Conservation (phyloP, 2,329 filamentous ascomycete genomes). For the Ophiocordyceps australis region DNA sequence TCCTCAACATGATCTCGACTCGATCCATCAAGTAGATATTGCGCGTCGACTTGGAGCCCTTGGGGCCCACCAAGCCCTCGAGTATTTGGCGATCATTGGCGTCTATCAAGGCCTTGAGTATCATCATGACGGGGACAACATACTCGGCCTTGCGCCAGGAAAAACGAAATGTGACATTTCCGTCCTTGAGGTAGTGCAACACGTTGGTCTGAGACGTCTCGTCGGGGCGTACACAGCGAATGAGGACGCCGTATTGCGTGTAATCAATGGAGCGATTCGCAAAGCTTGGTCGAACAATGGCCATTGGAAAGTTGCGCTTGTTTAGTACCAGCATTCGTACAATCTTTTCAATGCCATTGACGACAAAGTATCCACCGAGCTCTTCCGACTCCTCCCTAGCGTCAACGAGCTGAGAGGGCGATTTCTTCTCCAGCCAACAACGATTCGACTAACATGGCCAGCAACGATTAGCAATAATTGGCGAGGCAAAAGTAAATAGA, state of each 20-base stretch:
- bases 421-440: conserved; percentile 77
- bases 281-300: conserved; percentile 83
- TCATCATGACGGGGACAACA: conserved; percentile 90
- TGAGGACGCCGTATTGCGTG: conserved; percentile 76
- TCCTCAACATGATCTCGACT: conserved; percentile 77
- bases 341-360: conserved; percentile 95
- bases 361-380: conserved; percentile 88
- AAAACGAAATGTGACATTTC: conserved; percentile 92
- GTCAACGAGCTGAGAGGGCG: conserved; percentile 65
- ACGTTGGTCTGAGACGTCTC: conserved; percentile 97
- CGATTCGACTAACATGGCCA: conserved; percentile 76
- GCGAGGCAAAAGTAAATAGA: too few species aligned
- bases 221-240: conserved; percentile 86
- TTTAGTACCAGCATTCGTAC: conserved; percentile 84
- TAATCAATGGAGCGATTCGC: conserved; percentile 72
- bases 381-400: conserved; percentile 94
- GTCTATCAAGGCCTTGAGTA: conserved; percentile 84
- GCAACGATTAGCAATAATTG: too few species aligned
- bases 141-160: conserved; percentile 97
- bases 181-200: conserved; percentile 86
- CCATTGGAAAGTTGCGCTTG: conserved; percentile 86
- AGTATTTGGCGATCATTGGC: conserved; percentile 96
- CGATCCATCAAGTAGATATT: conserved; percentile 93
- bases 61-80: conserved; percentile 70
- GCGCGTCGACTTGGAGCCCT: conserved; percentile 56